A percentile compares a stretch with the other conserved stretches of the same genome.
phyloP scores from a whole-genome alignment of 2,329 filamentous ascomycete species.

The Cryphonectria parasitica region DNA sequence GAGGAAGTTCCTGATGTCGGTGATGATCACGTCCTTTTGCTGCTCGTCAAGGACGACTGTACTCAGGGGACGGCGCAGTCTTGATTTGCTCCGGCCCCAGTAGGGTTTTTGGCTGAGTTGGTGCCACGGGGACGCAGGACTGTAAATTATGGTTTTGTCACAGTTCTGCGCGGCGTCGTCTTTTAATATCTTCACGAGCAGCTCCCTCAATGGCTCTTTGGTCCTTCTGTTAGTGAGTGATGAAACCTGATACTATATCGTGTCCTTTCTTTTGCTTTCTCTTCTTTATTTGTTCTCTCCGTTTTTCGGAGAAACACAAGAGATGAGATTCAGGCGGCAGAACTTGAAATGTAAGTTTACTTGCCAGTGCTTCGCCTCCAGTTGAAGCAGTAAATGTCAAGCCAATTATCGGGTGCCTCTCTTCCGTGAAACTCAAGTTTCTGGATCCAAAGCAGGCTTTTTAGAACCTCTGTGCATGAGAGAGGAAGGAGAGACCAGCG shows the following conservation, averaged over 20 bases:
- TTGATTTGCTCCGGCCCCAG: constrained; percentile 3
- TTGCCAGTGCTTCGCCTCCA: constrained; percentile 24
- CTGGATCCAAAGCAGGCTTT: neutral
- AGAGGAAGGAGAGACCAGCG: neutral
- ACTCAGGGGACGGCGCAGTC: constrained; percentile 14
- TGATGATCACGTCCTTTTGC: constrained; percentile 20
- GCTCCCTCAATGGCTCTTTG: constrained; percentile 20
- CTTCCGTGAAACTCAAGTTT: constrained; percentile 27
- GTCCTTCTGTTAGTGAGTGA: neutral
- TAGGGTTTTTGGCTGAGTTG: neutral
- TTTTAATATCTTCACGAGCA: constrained; percentile 23
- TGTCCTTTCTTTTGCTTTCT: too few species aligned
- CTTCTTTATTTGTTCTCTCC: too few species aligned
- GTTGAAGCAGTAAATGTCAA: constrained; percentile 32
- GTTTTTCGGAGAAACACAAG: too few species aligned
- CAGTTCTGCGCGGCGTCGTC: constrained; percentile 18
- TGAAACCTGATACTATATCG: neutral
- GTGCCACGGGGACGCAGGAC: neutral
- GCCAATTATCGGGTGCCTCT: constrained; percentile 34
- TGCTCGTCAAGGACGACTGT: constrained; percentile 24
- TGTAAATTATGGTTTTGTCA: constrained; percentile 20
- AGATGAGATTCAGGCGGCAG: too few species aligned
- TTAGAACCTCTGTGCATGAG: neutral
- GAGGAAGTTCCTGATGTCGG: constrained; percentile 24
- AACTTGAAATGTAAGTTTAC: neutral